phyloP scores from a whole-genome alignment of 108 stramenopile genomes.

The Conticribra guillardii region DNA sequence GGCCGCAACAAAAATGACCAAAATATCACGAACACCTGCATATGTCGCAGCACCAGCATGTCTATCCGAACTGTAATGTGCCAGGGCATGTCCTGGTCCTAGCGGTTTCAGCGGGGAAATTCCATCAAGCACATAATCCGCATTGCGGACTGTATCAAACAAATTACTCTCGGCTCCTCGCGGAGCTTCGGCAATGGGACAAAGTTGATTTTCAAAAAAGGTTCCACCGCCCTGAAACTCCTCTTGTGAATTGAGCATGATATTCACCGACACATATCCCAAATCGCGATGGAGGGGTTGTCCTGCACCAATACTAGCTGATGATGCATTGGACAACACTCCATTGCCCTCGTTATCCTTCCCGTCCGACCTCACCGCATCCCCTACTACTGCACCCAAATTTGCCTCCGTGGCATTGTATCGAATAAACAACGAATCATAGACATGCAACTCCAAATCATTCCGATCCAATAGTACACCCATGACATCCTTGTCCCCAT shows the following conservation, averaged over 20 bases:
- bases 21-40: constrained; percentile 66
- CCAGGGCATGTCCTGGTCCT: constrained; percentile 58
- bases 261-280: constrained; percentile 70
- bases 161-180: not conserved
- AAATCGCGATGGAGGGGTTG: constrained; percentile 79
- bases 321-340: too few species aligned
- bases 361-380: not conserved
- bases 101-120: constrained; percentile 52
- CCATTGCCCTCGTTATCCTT: too few species aligned
- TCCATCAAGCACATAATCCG: too few species aligned
- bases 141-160: too few species aligned
- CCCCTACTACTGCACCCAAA: not conserved
- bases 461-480: too few species aligned
- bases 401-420: constrained; percentile 70
- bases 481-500: too few species aligned
- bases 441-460: constrained; percentile 46
- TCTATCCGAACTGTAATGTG: constrained; percentile 58
- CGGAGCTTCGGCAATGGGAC: not conserved
- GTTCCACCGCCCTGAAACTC: constrained; percentile 76
- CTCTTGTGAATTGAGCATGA: constrained; percentile 56
- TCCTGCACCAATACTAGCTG: constrained; percentile 56
- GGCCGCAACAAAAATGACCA: constrained; percentile 66
- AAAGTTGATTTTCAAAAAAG: constrained; percentile 68
- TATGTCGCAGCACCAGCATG: constrained; percentile 71
- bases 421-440: constrained; percentile 73